Evolutionary conservation across 495 filamentous ascomycete species (phyloP), one percentile per base, ranked within the genome.

Genomic region (Xylaria scruposa): DNA sequence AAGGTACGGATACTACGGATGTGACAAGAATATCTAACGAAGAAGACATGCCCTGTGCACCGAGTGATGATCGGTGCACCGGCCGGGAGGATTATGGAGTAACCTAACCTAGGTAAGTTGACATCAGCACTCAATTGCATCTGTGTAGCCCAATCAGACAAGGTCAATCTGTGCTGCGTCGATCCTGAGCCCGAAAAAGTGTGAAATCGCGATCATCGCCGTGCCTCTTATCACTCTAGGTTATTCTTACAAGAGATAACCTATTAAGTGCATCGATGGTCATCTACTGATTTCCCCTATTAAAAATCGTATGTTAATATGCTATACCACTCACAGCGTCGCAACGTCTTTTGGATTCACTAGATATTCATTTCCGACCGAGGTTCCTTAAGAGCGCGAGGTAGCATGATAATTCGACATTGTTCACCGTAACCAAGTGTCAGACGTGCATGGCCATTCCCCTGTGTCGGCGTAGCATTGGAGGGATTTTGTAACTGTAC

Each of bases 1-100:
- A 67, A 54, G 49, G 49, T 36, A 56, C 65, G 65, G 65, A 56
- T 56, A 21, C 7, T 56, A 3, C 65, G 65, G 65, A 56, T 56
- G 65, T 67, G 63, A 67, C 63, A 1, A 67, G 46, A 66, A 13
- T 31, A n/a, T 1, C 15, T 36, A 59, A 64, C 4, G 6, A 46
- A 9, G 61, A 47, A 64, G 17, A 64, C n/a, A 47, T 38, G 42
- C 15, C 17, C 21, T 33, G 12, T 42, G 13, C 62, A 49, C 42
- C 38, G 51, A 49, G 49, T 19, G 4, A 26, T 13, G 29, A 29
- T 49, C 24, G 17, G 26, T 19, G 62, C 44, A 44, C 62, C 19
- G 26, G 7, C 42, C 21, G 29, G 38, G 29, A 38, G 17, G 17
- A 10, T 13, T 36, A 60, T 21, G 58, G 58, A 38, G 40, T 49